These are phyloP conservation scores for Saprolegnia parasitica DNA, from an alignment of 352 stramenopile genomes.

Conservation along the genomic window DNA sequence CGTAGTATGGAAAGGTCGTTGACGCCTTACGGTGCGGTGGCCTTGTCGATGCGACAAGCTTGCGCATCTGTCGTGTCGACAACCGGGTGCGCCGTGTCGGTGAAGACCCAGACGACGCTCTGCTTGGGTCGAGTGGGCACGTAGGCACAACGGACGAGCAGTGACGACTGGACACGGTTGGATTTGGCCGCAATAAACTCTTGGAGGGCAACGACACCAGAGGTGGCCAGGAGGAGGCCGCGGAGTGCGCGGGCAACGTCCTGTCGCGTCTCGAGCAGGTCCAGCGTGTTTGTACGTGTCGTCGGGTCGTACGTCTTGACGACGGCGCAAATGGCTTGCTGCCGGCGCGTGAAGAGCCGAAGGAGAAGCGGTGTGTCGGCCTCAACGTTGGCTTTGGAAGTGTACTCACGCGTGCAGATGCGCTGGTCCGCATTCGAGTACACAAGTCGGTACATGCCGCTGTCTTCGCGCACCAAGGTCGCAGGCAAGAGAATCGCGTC, in stretches of 20 bases:
- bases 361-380: conserved; percentile 2
- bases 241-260: background rate
- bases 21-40: conserved; percentile 6
- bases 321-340: background rate
- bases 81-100: conserved; percentile 2
- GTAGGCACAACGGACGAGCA: conserved; percentile 15
- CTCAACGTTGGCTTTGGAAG: conserved; percentile 1
- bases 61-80: background rate
- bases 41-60: conserved; percentile 12
- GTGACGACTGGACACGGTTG: background rate
- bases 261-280: conserved; percentile 6
- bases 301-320: background rate
- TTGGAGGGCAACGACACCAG: conserved; percentile 11
- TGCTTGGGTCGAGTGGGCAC: background rate
- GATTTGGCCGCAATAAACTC: conserved; percentile 19
- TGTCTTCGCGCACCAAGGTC: conserved; percentile 2
- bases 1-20: background rate
- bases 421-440: background rate
- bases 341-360: background rate
- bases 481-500: background rate
- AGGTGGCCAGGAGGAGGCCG: background rate
- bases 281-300: background rate
- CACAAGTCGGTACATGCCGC: background rate
- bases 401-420: background rate
- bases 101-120: conserved; percentile 12